A percentile compares a stretch with the other conserved stretches of the same genome.
phyloP scores from a whole-genome alignment of 108 stramenopile genomes.

The Pinguiococcus pyrenoidosus region DNA sequence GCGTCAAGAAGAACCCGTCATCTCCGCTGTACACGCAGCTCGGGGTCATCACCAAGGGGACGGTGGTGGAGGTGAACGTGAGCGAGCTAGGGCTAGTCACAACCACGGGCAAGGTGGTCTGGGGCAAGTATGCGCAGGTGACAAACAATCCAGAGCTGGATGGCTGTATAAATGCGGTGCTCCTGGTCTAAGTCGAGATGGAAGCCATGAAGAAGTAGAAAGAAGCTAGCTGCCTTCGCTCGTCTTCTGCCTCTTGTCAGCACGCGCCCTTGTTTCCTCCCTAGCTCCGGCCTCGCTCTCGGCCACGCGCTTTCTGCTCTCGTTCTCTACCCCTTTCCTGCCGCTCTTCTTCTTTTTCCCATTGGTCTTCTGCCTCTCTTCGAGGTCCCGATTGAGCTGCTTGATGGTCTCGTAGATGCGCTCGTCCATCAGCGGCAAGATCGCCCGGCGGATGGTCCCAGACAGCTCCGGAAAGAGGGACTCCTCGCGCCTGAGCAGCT shows the following conservation, averaged over 20 bases:
- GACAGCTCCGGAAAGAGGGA: constrained; percentile 35
- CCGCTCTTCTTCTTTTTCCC: too few species aligned
- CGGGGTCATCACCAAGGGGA: constrained; percentile 98
- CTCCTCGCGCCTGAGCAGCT: constrained; percentile 69
- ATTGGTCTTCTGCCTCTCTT: too few species aligned
- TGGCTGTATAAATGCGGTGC: constrained; percentile 76
- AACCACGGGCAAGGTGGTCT: constrained; percentile 92
- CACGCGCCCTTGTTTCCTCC: too few species aligned
- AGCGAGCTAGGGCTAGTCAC: constrained; percentile 94
- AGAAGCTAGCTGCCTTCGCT: too few species aligned
- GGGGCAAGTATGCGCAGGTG: constrained; percentile 98
- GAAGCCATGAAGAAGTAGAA: too few species aligned
- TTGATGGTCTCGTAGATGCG: constrained; percentile 13
- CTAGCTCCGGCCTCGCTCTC: too few species aligned
- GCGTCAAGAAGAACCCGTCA: constrained; percentile 97
- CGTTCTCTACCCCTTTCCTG: too few species aligned
- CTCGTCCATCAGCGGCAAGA: constrained; percentile 38
- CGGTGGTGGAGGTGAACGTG: constrained; percentile 96
- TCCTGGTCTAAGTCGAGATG: constrained; percentile 70
- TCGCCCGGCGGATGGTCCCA: constrained; percentile 21
- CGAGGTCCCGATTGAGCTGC: too few species aligned
- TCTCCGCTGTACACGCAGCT: constrained; percentile 77
- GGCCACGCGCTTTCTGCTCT: too few species aligned
- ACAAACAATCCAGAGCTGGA: constrained; percentile 94
- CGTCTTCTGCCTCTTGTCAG: too few species aligned